phyloP scores from a whole-genome alignment of 495 filamentous ascomycete genomes.

The Penicillium cosmopolitanum region DNA sequence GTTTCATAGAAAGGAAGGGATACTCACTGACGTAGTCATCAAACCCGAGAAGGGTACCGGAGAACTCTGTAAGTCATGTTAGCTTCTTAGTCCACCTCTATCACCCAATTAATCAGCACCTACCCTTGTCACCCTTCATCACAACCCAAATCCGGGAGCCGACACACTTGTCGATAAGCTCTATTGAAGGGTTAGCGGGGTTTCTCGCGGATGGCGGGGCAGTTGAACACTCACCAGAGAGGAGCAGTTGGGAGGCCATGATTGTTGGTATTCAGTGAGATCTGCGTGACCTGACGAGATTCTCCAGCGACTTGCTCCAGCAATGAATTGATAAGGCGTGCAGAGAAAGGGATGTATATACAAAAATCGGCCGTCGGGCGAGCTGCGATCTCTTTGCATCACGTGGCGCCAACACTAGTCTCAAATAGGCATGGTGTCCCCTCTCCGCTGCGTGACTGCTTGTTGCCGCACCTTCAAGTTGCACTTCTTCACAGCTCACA shows the following conservation, averaged over 20 bases:
- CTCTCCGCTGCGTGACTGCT: slow-evolving; percentile 5
- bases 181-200: slow-evolving; percentile 51
- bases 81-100: not conserved
- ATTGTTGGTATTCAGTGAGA: slow-evolving; percentile 3
- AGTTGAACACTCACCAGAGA: slow-evolving; percentile 56
- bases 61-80: slow-evolving; percentile 68
- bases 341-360: not conserved
- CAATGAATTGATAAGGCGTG: too few species aligned
- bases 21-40: slow-evolving; percentile 99
- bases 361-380: not conserved
- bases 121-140: slow-evolving; percentile 98
- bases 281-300: not conserved
- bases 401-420: slow-evolving; percentile 23
- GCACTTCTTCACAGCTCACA: not conserved
- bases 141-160: slow-evolving; percentile 98
- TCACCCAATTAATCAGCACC: not conserved
- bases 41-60: slow-evolving; percentile 89
- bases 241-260: slow-evolving; percentile 83
- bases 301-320: not conserved
- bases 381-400: slow-evolving; percentile 21
- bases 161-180: slow-evolving; percentile 98
- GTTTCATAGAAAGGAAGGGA: slow-evolving; percentile 5
- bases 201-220: slow-evolving; percentile 2
- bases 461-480: not conserved
- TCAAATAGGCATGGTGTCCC: slow-evolving; percentile 12